phyloP scores from a whole-genome alignment of 2,329 filamentous ascomycete genomes.

The Sordariomycetes sp. region DNA sequence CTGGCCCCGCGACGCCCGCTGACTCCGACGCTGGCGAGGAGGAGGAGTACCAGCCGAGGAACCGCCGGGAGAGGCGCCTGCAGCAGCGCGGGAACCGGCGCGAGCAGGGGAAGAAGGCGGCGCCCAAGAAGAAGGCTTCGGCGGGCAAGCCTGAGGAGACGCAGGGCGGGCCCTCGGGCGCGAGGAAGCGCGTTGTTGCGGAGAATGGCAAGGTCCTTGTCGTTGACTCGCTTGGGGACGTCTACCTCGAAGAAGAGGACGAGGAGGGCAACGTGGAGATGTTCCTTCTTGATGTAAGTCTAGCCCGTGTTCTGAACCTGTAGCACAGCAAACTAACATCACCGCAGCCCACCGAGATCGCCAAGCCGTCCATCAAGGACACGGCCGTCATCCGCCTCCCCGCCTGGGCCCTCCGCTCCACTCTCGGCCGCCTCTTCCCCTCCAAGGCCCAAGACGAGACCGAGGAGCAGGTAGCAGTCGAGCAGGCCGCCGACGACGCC shows the following conservation, averaged over 20 bases:
- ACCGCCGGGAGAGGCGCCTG: constrained; percentile 76
- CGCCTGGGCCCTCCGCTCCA: constrained; percentile 52
- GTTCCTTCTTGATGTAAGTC: constrained; percentile 74
- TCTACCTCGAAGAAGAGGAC: constrained; percentile 86
- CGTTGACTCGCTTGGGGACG: constrained; percentile 82
- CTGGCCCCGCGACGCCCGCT: constrained; percentile 25
- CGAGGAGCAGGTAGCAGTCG: constrained; percentile 21
- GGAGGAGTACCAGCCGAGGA: constrained; percentile 42
- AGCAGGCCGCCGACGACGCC: constrained; percentile 22
- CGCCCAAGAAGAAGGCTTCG: constrained; percentile 25
- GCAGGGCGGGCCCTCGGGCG: constrained; percentile 54
- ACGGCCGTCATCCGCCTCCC: constrained; percentile 76
- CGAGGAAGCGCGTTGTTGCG: constrained; percentile 77
- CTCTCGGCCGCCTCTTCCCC: constrained; percentile 34
- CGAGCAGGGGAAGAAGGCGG: constrained; percentile 42
- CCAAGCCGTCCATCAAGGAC: constrained; percentile 62
- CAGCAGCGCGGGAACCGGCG: constrained; percentile 77
- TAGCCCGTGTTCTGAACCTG: neutral
- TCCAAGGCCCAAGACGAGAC: constrained; percentile 20
- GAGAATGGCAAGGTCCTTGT: constrained; percentile 93
- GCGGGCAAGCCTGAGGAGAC: constrained; percentile 17
- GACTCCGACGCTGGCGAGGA: constrained; percentile 13
- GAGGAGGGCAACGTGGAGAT: constrained; percentile 76
- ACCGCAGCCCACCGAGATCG: constrained; percentile 63
- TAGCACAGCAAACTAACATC: neutral